Conservation (phyloP, 2,329 filamentous ascomycete genomes). For the Helotiales sp. region DNA sequence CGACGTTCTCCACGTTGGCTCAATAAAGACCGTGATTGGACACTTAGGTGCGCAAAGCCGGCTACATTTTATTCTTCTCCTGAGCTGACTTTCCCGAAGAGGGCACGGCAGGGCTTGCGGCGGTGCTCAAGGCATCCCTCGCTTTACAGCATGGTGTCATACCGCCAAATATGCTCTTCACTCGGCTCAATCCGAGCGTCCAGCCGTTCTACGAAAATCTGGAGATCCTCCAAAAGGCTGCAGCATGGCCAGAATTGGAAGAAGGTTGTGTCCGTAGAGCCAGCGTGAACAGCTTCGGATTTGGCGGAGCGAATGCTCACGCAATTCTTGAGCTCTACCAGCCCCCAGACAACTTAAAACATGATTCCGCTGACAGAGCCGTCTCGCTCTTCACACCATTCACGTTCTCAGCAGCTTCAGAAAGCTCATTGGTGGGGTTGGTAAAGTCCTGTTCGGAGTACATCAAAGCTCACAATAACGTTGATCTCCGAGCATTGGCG, state of each 20-base stretch:
- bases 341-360: too few relatives aligned
- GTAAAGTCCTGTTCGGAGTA: too few relatives aligned
- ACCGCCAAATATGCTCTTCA: background rate
- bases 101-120: background rate
- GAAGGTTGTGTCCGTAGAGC: background rate
- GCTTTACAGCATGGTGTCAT: background rate
- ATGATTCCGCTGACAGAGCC: too few relatives aligned
- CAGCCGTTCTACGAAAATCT: too few relatives aligned
- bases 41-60: too few relatives aligned
- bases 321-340: too few relatives aligned
- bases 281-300: background rate
- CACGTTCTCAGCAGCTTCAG: conserved; percentile 8
- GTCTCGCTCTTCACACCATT: conserved; percentile 2
- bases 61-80: too few relatives aligned
- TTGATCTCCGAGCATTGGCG: too few relatives aligned
- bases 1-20: background rate
- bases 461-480: too few relatives aligned
- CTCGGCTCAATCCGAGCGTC: background rate
- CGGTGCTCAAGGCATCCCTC: background rate
- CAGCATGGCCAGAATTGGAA: too few relatives aligned
- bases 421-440: conserved; percentile 1
- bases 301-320: background rate
- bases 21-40: background rate
- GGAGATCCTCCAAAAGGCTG: too few relatives aligned
- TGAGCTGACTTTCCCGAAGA: too few relatives aligned